Base-by-base conservation (phyloP, 2,329 filamentous ascomycete species). In the Graphiopsis chlorocephala region DNA sequence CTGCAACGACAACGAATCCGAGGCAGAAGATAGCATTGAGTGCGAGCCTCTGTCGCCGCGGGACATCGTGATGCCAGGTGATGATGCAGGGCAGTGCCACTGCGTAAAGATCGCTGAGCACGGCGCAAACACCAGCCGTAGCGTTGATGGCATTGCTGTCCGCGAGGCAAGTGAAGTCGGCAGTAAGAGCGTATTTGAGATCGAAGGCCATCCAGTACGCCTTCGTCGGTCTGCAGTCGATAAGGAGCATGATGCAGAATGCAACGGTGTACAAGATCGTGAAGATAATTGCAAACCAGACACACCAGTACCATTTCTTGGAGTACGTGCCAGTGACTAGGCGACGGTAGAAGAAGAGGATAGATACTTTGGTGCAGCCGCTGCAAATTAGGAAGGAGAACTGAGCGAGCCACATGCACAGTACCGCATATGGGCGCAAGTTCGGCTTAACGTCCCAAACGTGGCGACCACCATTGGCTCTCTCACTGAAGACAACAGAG, bases 21-120 rank as follows among this genome's bases (percentile, higher is more conserved):
- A 80, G 64, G 3, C 72, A 79, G 74, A 79, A 76, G 69, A 83
- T 76, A 47, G 80, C 77, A 50, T 81, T 79, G 4, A 81, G 70
- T 0, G 76, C 79, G 31, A 80, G 63, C 68, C 80, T 82, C 68
- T 83, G 81, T n/a, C 75, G 72, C 23, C 65, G 70, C 2, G 79
- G 74, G 47, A 83, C 76, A 31, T 78, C 74, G 6, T 83, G 72
- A n/a, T 80, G 77, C 72, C 78, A 75, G 8, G 82, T 78, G 38
- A 83, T 76, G 26, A 81, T 74, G 11, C 79, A 71, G 0, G 82
- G 81, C 25, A 83, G 68, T 2, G 73, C 69, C 47, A 77, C 77
- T 3, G 79, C 74, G 64, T 81, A 70, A 7, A 81, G 69, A 61
- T 82, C 79, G 58, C 78, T 78, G 4, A 78, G 25, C 1, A 75